Evolutionary conservation across 2,329 filamentous ascomycete species (phyloP).

Genomic region (Pseudocercospora macadamiae): DNA sequence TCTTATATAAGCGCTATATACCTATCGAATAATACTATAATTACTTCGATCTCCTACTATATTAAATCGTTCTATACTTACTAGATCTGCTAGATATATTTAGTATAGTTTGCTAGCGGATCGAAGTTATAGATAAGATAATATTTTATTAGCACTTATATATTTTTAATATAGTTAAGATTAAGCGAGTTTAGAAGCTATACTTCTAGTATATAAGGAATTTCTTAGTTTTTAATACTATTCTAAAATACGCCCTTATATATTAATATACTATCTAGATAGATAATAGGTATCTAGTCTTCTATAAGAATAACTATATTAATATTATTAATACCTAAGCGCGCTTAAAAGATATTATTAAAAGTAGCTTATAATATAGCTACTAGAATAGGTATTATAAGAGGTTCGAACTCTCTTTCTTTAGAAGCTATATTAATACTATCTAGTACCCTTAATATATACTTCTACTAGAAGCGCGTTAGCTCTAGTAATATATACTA

Average conservation of each 20-base stretch:
- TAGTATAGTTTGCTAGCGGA: too few relatives aligned
- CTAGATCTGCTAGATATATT: too few relatives aligned
- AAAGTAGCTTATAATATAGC: neutral
- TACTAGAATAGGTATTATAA: neutral
- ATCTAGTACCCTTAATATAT: neutral
- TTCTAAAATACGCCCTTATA: neutral
- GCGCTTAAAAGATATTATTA: neutral
- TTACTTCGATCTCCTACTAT: too few relatives aligned
- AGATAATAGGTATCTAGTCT: neutral
- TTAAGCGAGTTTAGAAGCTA: neutral
- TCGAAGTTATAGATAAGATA: too few relatives aligned
- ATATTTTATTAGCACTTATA: neutral
- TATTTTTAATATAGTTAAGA: neutral
- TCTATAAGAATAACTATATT: neutral
- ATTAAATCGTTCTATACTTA: too few relatives aligned
- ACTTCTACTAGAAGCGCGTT: neutral
- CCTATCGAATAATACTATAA: too few relatives aligned
- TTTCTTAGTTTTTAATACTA: neutral
- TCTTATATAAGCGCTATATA: too few relatives aligned
- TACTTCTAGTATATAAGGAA: neutral
- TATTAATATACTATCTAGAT: neutral
- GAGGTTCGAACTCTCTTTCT: neutral
- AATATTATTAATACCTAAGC: neutral
- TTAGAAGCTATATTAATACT: too few relatives aligned
- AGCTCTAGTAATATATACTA: neutral